phyloP scores from a whole-genome alignment of 306 rosid species.

The Rubus idaeus region DNA sequence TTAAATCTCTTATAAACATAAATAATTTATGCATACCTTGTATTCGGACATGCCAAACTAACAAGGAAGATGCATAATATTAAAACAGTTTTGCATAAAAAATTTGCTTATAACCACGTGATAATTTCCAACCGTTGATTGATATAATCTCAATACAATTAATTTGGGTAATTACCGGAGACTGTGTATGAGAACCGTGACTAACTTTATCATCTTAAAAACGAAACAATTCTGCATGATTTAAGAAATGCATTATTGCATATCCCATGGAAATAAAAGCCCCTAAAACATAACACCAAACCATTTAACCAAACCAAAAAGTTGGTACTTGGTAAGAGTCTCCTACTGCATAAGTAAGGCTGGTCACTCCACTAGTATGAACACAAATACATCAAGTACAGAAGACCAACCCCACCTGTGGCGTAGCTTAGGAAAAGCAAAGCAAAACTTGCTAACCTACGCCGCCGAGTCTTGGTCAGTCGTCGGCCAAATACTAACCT shows the following conservation, averaged over 20 bases:
- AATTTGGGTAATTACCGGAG: not conserved
- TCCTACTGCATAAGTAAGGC: not conserved
- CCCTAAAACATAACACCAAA: not conserved
- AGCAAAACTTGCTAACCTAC: not conserved
- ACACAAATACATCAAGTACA: not conserved
- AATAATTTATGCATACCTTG: not conserved
- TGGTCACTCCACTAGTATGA: not conserved
- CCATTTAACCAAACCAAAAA: not conserved
- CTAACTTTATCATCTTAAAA: not conserved
- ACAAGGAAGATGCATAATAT: not conserved
- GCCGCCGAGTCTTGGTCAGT: not conserved
- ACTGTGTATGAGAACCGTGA: fast-evolving
- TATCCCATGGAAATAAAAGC: not conserved
- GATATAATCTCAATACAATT: too few species aligned
- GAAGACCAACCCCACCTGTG: not conserved
- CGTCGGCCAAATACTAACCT: not conserved
- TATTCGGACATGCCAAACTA: not conserved
- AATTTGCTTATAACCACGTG: fast-evolving
- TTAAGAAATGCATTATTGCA: not conserved
- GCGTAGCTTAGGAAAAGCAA: not conserved
- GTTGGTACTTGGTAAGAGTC: not conserved
- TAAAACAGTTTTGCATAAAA: not conserved
- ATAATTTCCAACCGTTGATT: too few species aligned
- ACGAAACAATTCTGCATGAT: not conserved
- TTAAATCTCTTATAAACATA: not conserved